Conservation (phyloP, 345 rosid genomes). For the Conringia planisiliqua region DNA sequence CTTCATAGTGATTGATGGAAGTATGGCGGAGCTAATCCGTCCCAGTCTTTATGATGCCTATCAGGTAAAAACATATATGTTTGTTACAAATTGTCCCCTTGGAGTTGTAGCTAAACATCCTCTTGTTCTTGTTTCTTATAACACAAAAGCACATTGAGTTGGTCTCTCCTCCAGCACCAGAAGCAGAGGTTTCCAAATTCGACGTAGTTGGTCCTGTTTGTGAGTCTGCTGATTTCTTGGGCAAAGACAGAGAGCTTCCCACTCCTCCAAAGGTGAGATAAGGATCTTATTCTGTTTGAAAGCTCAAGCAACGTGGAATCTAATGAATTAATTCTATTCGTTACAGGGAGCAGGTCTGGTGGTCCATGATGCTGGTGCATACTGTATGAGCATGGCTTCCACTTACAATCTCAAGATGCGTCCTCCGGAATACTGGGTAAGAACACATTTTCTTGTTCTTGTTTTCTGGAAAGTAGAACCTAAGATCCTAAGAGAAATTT, state of each 20-base stretch:
- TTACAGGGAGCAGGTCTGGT: slow-evolving; percentile 87
- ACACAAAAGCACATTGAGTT: slow-evolving; percentile 82
- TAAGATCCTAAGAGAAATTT: not conserved
- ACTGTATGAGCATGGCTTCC: slow-evolving; percentile 99
- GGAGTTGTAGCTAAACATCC: slow-evolving; percentile 6
- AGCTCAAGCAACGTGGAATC: not conserved
- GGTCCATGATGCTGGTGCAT: slow-evolving; percentile 98
- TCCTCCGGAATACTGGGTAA: slow-evolving; percentile 99
- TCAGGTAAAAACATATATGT: slow-evolving; percentile 52
- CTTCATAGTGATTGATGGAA: slow-evolving; percentile 90
- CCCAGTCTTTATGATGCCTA: slow-evolving; percentile 98
- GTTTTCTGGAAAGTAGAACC: not conserved
- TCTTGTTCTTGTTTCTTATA: slow-evolving; percentile 21
- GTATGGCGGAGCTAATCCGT: slow-evolving; percentile 98
- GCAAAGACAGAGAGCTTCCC: slow-evolving; percentile 90
- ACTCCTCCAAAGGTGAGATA: slow-evolving; percentile 69
- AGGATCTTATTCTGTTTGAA: not conserved
- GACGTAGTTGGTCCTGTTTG: slow-evolving; percentile 99
- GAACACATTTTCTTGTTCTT: not conserved
- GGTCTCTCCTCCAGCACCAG: slow-evolving; percentile 70
- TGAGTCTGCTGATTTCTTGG: slow-evolving; percentile 98
- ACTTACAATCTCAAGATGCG: slow-evolving; percentile 99
- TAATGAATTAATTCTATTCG: slow-evolving; percentile 20
- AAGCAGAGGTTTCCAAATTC: slow-evolving; percentile 60
- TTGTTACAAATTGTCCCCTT: not conserved